Conservation (phyloP, 441 rosid species). For the Adansonia gregorii region DNA sequence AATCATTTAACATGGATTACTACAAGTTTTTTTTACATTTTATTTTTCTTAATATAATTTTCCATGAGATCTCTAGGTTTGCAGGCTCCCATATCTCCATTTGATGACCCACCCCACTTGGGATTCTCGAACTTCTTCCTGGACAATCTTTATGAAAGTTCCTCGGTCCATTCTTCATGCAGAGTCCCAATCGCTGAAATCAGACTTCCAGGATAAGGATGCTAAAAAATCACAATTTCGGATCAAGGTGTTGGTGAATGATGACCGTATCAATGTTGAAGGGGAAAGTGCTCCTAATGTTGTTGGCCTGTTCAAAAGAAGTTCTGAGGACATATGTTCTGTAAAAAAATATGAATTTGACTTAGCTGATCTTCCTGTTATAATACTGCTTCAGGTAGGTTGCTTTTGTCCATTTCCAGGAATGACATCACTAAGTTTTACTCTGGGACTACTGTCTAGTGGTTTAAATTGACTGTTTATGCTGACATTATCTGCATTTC, state of each 20-base stretch:
- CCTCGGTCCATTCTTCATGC: slow-evolving; percentile 73
- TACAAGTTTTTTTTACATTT: slow-evolving; percentile 8
- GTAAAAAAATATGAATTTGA: slow-evolving; percentile 82
- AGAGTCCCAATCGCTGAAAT: slow-evolving; percentile 43
- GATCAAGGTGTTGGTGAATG: slow-evolving; percentile 75
- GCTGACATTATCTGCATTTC: background rate
- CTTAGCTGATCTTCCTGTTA: slow-evolving; percentile 73
- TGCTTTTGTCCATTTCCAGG: slow-evolving; percentile 13
- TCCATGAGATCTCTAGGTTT: slow-evolving; percentile 50
- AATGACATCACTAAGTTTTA: slow-evolving; percentile 12
- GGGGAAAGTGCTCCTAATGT: slow-evolving; percentile 93
- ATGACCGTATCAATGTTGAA: slow-evolving; percentile 72
- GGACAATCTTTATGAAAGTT: slow-evolving; percentile 81
- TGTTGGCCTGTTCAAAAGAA: slow-evolving; percentile 68
- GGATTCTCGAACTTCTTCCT: slow-evolving; percentile 89
- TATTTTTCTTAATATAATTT: slow-evolving; percentile 20
- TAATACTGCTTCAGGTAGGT: slow-evolving; percentile 86
- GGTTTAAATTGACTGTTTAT: background rate
- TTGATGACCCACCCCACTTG: slow-evolving; percentile 90
- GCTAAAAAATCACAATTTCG: slow-evolving; percentile 70
- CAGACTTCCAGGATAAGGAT: slow-evolving; percentile 49
- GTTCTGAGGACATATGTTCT: slow-evolving; percentile 65
- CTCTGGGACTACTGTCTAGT: slow-evolving; percentile 55
- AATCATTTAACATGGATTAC: slow-evolving; percentile 25
- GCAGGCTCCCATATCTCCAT: slow-evolving; percentile 85